Percentiles rank a stretch among this genome's conserved stretches.
Conservation (phyloP, 768 basidiomycete genomes). For the Russula brevipes region DNA sequence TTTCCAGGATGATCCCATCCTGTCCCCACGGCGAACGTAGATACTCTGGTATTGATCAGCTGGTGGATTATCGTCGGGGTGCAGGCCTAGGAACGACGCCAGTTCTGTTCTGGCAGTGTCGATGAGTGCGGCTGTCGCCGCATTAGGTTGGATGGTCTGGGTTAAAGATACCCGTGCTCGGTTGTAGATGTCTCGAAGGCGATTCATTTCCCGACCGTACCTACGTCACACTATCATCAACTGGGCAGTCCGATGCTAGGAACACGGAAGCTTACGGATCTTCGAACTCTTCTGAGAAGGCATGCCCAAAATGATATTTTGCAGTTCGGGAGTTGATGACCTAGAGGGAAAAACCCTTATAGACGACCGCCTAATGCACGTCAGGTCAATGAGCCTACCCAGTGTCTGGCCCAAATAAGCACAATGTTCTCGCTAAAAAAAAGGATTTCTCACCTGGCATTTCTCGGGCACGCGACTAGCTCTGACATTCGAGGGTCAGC, state of each 20-base stretch:
- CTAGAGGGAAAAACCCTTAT: conserved; percentile 31
- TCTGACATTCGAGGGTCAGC: conserved; percentile 36
- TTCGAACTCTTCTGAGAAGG: conserved; percentile 53
- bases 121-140: conserved; percentile 44
- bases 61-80: background rate
- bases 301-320: conserved; percentile 56
- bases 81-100: conserved; percentile 27
- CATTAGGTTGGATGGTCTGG: conserved; percentile 50
- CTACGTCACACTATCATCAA: conserved; percentile 31
- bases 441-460: conserved; percentile 46
- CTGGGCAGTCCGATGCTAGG: background rate
- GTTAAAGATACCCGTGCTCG: conserved; percentile 44
- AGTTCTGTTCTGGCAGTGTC: conserved; percentile 46
- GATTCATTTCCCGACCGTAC: conserved; percentile 49
- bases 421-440: conserved; percentile 11
- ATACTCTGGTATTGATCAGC: conserved; percentile 44
- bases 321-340: conserved; percentile 61
- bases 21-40: conserved; percentile 63
- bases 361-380: background rate
- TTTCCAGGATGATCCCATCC: conserved; percentile 41
- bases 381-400: conserved; percentile 39
- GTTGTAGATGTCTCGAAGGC: conserved; percentile 51
- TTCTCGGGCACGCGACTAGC: conserved; percentile 66
- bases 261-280: conserved; percentile 46
- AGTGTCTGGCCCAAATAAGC: conserved; percentile 44